Evolutionary conservation across 1,284 basidiomycete species (phyloP).

Genomic region (Phellopilus nigrolimitatus): DNA sequence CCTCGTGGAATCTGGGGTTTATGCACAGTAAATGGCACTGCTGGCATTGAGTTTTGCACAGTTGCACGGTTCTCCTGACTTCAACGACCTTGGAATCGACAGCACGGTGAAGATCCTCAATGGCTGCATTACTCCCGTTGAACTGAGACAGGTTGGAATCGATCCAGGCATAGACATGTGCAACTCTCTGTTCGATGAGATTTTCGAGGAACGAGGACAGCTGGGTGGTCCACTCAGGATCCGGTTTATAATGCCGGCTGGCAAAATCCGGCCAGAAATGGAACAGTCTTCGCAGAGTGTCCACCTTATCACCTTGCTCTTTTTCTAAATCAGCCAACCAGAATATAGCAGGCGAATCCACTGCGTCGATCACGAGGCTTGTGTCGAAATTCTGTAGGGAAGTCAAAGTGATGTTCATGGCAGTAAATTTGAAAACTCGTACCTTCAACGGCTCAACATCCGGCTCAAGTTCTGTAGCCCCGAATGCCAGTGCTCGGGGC

Average conservation of each 20-base stretch:
- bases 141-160: slow-evolving; percentile 45
- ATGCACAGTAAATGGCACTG: slow-evolving; percentile 47
- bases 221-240: slow-evolving; percentile 37
- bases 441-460: slow-evolving; percentile 49
- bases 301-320: slow-evolving; percentile 28
- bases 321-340: slow-evolving; percentile 29
- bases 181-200: slow-evolving; percentile 37
- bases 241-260: slow-evolving; percentile 31
- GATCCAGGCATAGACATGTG: slow-evolving; percentile 48
- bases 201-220: slow-evolving; percentile 36
- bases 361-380: slow-evolving; percentile 33
- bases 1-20: slow-evolving; percentile 39
- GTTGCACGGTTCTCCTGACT: slow-evolving; percentile 39
- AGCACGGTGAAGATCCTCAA: slow-evolving; percentile 41
- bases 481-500: slow-evolving; percentile 41
- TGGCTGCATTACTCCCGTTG: slow-evolving; percentile 36
- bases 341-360: slow-evolving; percentile 35
- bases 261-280: slow-evolving; percentile 31
- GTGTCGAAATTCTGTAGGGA: slow-evolving; percentile 45
- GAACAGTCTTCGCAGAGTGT: slow-evolving; percentile 28
- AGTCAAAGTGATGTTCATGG: not conserved
- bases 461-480: slow-evolving; percentile 41
- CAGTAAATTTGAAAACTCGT: not conserved
- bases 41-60: slow-evolving; percentile 45
- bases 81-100: slow-evolving; percentile 41